These are phyloP conservation scores for Leccinum sublutescens DNA, from an alignment of 768 basidiomycete species.

Conservation along the genomic window DNA sequence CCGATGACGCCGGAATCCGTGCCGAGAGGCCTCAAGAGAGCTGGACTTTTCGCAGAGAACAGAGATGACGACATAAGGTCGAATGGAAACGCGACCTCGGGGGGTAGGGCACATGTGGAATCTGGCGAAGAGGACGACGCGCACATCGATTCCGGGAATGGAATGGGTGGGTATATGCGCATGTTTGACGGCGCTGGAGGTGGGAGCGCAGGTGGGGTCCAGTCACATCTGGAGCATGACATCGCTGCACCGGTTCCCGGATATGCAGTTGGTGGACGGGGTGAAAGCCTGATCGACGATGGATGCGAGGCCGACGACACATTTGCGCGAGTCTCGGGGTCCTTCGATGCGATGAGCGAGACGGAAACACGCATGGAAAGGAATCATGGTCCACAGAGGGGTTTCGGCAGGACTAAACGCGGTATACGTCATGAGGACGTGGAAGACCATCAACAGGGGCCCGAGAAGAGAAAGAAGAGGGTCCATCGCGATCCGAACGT, in stretches of 20 bases:
- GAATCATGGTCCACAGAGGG: neutral
- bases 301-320: neutral
- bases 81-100: neutral
- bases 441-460: conserved; percentile 8
- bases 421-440: conserved; percentile 12
- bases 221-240: conserved; percentile 6
- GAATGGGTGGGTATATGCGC: conserved; percentile 28
- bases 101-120: neutral
- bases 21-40: conserved; percentile 12
- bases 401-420: conserved; percentile 14
- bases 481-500: conserved; percentile 19
- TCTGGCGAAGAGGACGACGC: conserved; percentile 5
- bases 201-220: neutral
- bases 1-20: conserved; percentile 21
- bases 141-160: neutral
- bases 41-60: conserved; percentile 2
- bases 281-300: neutral
- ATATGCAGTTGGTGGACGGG: conserved; percentile 11
- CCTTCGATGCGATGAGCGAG: conserved; percentile 11
- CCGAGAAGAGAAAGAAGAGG: conserved; percentile 19
- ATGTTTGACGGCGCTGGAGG: conserved; percentile 6
- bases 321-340: conserved; percentile 8
- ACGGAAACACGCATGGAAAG: conserved; percentile 9
- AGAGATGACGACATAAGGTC: conserved; percentile 4
- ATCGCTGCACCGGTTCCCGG: conserved; percentile 20